phyloP scores from a whole-genome alignment of 495 filamentous ascomycete genomes.

The Hypoxylon fragiforme region DNA sequence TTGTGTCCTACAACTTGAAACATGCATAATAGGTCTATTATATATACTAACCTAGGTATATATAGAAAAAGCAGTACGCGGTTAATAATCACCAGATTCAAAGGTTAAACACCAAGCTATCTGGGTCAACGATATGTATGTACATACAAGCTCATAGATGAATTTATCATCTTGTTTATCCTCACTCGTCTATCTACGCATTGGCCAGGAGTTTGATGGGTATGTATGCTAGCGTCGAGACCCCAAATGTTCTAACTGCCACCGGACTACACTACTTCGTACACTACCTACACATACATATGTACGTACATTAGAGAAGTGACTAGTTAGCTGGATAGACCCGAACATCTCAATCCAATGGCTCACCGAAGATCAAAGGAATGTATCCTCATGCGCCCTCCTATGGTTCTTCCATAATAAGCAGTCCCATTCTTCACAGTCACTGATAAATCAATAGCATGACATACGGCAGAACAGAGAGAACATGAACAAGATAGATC shows the following conservation, averaged over 20 bases:
- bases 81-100: too few species aligned
- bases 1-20: too few species aligned
- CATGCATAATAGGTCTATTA: too few species aligned
- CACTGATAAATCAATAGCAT: not conserved
- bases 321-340: not conserved
- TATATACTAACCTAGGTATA: too few species aligned
- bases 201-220: not conserved
- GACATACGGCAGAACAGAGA: too few species aligned
- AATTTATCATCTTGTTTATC: not conserved
- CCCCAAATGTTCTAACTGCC: not conserved
- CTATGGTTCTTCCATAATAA: not conserved
- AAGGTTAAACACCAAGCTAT: not conserved
- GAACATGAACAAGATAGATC: too few species aligned
- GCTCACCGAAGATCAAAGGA: slow-evolving; percentile 16
- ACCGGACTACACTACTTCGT: not conserved
- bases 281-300: not conserved
- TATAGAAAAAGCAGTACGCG: too few species aligned
- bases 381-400: slow-evolving; percentile 17
- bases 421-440: slow-evolving; percentile 4
- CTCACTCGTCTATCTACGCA: not conserved
- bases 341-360: slow-evolving; percentile 3
- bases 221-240: not conserved
- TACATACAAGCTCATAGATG: too few species aligned
- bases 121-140: too few species aligned
- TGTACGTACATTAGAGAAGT: not conserved